Conservation (phyloP, 2,329 filamentous ascomycete genomes). For the Alternaria triticina region DNA sequence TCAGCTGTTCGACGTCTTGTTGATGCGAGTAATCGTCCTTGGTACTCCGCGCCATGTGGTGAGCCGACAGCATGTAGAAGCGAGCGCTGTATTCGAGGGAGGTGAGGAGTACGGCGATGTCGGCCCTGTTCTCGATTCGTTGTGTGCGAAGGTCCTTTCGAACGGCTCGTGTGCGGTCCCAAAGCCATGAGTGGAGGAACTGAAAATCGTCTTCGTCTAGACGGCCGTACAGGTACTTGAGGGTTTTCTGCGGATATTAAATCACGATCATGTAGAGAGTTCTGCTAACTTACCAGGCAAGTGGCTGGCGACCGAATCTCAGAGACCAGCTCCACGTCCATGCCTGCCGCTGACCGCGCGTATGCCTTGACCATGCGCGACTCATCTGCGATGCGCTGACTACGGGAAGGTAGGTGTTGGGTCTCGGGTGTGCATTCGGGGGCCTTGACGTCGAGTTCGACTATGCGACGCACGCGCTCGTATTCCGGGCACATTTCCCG, state of each 20-base stretch:
- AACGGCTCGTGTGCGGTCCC: constrained; percentile 69
- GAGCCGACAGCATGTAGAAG: constrained; percentile 68
- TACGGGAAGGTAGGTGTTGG: constrained; percentile 37
- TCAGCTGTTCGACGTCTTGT: constrained; percentile 70
- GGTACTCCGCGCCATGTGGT: constrained; percentile 57
- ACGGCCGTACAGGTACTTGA: constrained; percentile 54
- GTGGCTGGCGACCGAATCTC: constrained; percentile 65
- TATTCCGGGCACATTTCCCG: constrained; percentile 70
- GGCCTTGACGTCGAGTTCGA: constrained; percentile 66
- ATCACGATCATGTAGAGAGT: constrained; percentile 18
- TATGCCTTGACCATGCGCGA: constrained; percentile 69
- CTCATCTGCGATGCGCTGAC: constrained; percentile 54
- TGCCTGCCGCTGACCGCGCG: constrained; percentile 66
- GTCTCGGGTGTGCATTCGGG: constrained; percentile 59
- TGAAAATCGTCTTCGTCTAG: constrained; percentile 57
- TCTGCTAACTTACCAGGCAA: constrained; percentile 44
- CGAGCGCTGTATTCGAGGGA: constrained; percentile 69
- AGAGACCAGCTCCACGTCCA: constrained; percentile 67
- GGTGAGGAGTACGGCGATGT: constrained; percentile 63
- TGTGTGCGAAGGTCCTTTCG: constrained; percentile 71
- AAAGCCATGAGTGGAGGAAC: constrained; percentile 67
- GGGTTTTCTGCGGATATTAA: constrained; percentile 44
- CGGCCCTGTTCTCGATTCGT: constrained; percentile 60
- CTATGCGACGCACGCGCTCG: constrained; percentile 66
- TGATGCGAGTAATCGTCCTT: constrained; percentile 55